phyloP scores from a whole-genome alignment of 805 yeast genomes.

The Limtongozyma cylindracea region DNA sequence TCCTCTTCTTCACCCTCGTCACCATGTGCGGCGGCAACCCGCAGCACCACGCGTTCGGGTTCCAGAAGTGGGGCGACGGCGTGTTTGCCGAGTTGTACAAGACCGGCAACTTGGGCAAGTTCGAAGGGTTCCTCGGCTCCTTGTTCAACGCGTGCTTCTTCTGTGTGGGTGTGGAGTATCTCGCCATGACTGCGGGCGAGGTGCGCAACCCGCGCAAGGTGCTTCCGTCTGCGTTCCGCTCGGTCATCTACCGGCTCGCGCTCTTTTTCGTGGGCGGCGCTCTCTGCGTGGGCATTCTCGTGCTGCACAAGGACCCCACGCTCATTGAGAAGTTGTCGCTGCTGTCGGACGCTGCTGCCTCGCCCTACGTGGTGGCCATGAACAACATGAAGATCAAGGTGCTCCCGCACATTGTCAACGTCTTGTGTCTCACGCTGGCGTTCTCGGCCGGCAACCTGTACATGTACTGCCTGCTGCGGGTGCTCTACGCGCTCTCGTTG shows the following conservation, averaged over 20 bases:
- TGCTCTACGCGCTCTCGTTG: constrained; percentile 3
- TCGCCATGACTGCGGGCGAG: constrained; percentile 18
- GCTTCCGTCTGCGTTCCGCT: constrained; percentile 14
- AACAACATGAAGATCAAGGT: constrained; percentile 3
- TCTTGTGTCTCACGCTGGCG: constrained; percentile 3
- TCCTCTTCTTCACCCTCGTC: constrained; percentile 48
- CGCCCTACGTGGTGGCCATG: constrained; percentile 5
- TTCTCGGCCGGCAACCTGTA: constrained; percentile 5
- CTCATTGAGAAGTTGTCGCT: constrained; percentile 2
- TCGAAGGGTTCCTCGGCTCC: constrained; percentile 16
- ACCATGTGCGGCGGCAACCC: constrained; percentile 86
- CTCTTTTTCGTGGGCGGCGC: constrained; percentile 19
- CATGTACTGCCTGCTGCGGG: constrained; percentile 4
- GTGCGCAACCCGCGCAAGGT: constrained; percentile 14
- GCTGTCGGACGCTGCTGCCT: constrained; percentile 4
- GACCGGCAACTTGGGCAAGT: constrained; percentile 12
- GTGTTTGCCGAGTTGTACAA: constrained; percentile 13
- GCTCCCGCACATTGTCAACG: constrained; percentile 4
- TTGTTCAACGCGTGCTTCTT: constrained; percentile 12
- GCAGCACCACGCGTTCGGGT: constrained; percentile 13
- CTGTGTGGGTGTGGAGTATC: constrained; percentile 17
- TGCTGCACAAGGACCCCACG: constrained; percentile 4
- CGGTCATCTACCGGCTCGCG: constrained; percentile 16
- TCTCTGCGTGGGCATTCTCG: constrained; percentile 13
- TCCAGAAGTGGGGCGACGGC: constrained; percentile 16